Conservation (phyloP, 1,139 yeast genomes). For the Yamadazyma atlantica region DNA sequence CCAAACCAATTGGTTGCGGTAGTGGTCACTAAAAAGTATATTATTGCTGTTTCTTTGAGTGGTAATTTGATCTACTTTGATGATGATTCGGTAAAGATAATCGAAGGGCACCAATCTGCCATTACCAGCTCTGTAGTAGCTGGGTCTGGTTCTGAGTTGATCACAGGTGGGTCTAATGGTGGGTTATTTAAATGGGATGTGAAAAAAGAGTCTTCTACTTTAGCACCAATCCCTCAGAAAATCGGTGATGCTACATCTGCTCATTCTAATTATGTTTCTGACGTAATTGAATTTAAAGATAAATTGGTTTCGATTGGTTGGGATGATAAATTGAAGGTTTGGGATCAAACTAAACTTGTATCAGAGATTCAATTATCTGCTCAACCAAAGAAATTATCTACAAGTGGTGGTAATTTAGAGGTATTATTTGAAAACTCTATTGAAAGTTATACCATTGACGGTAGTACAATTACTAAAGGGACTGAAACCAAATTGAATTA, state of each 20-base stretch:
- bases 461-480: not conserved
- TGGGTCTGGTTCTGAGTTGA: conserved; percentile 25
- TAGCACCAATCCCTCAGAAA: conserved; percentile 29
- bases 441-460: conserved; percentile 23
- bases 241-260: conserved; percentile 29
- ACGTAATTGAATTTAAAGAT: conserved; percentile 27
- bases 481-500: conserved; percentile 28
- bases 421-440: conserved; percentile 52
- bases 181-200: conserved; percentile 59
- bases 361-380: conserved; percentile 35
- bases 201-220: conserved; percentile 22
- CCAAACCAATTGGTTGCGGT: conserved; percentile 82
- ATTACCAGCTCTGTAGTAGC: conserved; percentile 51
- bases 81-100: conserved; percentile 34
- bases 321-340: conserved; percentile 75
- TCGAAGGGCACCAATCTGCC: conserved; percentile 81
- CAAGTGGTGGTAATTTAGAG: conserved; percentile 27
- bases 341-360: conserved; percentile 33
- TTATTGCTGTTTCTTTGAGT: conserved; percentile 67
- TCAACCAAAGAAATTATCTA: conserved; percentile 65
- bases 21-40: conserved; percentile 56
- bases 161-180: conserved; percentile 88
- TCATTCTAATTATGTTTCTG: conserved; percentile 63
- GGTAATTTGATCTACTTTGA: conserved; percentile 70
- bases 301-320: conserved; percentile 65